Percentiles rank a stretch among this genome's conserved stretches.
Conservation (phyloP, 2,329 filamentous ascomycete species). For the Colletotrichum sp. region DNA sequence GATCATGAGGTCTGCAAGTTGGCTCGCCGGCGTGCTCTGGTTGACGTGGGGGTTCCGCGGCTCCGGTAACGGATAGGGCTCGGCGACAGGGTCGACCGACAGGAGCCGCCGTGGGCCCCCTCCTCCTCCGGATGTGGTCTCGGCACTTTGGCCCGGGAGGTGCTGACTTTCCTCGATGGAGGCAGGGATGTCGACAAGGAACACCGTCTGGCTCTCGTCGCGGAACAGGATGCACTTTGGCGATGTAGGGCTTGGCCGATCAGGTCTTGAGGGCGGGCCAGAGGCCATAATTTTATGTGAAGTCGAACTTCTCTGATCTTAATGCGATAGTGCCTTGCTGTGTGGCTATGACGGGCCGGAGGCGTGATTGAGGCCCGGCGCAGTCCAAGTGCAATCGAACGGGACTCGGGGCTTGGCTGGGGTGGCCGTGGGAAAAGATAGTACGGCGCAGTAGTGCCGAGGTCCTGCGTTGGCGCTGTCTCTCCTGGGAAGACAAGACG, state of each 20-base stretch:
- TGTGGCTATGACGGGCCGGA: slow-evolving; percentile 8
- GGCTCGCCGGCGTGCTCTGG: slow-evolving; percentile 46
- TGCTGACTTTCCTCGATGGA: slow-evolving; percentile 73
- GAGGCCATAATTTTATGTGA: background rate
- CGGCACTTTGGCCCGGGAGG: slow-evolving; percentile 34
- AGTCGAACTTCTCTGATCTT: background rate
- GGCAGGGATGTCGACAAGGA: slow-evolving; percentile 71
- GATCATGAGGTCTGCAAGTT: slow-evolving; percentile 60
- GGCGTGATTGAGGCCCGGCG: background rate
- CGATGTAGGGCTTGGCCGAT: background rate
- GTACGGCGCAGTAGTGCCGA: slow-evolving; percentile 1
- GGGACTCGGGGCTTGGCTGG: slow-evolving; percentile 4
- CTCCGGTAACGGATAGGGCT: slow-evolving; percentile 59
- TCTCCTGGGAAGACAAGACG: background rate
- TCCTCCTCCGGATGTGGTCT: background rate
- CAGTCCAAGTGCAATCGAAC: slow-evolving; percentile 7
- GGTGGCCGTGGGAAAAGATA: background rate
- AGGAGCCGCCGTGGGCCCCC: slow-evolving; percentile 43
- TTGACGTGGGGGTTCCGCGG: slow-evolving; percentile 41
- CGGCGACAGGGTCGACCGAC: slow-evolving; percentile 46
- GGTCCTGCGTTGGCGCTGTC: slow-evolving; percentile 8
- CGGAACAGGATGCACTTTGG: slow-evolving; percentile 16
- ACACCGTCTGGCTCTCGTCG: slow-evolving; percentile 37
- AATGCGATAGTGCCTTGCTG: background rate
- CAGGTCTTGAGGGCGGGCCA: background rate